Evolutionary conservation across 495 filamentous ascomycete species (phyloP).

Genomic region (Barbatosphaeria neglecta): DNA sequence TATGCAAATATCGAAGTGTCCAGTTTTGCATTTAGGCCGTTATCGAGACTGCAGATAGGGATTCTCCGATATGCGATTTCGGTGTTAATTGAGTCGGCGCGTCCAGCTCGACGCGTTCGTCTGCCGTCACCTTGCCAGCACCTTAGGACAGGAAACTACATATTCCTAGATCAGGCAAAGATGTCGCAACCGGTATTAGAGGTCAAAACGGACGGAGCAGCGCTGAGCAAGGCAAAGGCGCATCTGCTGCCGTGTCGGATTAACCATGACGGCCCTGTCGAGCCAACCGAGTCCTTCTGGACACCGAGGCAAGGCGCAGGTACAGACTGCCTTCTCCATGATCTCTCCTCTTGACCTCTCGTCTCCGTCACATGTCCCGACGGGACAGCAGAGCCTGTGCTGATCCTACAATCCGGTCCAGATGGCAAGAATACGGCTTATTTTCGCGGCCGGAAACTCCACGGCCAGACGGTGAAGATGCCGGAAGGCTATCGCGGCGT

Average conservation of each 20-base stretch:
- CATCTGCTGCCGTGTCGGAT: conserved; percentile 81
- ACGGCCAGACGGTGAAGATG: conserved; percentile 52
- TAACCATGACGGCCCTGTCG: conserved; percentile 63
- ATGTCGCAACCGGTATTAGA: conserved; percentile 19
- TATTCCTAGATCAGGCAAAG: not conserved
- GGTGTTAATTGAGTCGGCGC: no score
- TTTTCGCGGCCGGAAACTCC: conserved; percentile 74
- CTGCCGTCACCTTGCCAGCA: not conserved
- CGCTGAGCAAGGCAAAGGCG: conserved; percentile 41
- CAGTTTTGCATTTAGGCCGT: no score
- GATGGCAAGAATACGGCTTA: conserved; percentile 48
- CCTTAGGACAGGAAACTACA: no score
- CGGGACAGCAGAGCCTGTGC: no score
- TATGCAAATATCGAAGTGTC: no score
- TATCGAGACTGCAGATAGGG: no score
- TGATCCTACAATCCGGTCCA: conserved; percentile 7
- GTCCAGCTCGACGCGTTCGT: not conserved
- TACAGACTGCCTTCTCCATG: not conserved
- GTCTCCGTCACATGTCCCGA: no score
- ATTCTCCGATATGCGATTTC: no score
- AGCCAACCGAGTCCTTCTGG: conserved; percentile 63
- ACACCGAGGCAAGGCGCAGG: conserved; percentile 31
- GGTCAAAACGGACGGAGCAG: conserved; percentile 4
- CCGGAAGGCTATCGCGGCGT: conserved; percentile 66
- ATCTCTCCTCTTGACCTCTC: not conserved